phyloP scores from a whole-genome alignment of 257 asterid species.

The Agastache rugosa region DNA sequence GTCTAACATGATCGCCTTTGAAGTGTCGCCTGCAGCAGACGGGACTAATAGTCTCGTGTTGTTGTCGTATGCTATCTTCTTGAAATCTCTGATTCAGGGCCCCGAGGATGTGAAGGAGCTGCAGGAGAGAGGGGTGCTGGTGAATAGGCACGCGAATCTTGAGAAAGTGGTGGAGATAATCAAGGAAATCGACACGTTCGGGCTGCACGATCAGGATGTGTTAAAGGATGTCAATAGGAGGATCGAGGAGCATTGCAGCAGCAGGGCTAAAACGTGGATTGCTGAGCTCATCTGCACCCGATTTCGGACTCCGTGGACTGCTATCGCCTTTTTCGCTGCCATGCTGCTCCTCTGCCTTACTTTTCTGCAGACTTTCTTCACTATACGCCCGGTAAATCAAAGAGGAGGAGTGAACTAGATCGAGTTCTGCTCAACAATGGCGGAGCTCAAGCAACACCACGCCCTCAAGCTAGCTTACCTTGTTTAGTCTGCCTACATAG shows the following conservation, averaged over 20 bases:
- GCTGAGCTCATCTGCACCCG: neutral
- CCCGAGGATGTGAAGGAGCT: too few species aligned
- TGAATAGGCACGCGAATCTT: neutral
- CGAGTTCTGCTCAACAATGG: too few species aligned
- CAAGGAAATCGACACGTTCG: constrained; percentile 7
- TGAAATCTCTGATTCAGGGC: too few species aligned
- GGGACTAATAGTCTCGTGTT: too few species aligned
- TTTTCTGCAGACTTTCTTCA: neutral
- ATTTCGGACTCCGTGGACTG: neutral
- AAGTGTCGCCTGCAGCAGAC: too few species aligned
- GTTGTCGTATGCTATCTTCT: too few species aligned
- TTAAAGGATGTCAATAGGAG: neutral
- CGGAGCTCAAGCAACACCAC: too few species aligned
- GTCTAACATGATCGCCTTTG: too few species aligned
- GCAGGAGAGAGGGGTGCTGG: neutral
- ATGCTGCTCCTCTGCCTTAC: neutral
- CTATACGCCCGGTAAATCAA: too few species aligned
- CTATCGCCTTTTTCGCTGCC: neutral
- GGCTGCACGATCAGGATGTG: neutral
- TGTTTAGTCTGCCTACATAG: too few species aligned
- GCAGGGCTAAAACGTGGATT: neutral
- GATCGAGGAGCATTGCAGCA: neutral
- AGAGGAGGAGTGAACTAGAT: too few species aligned
- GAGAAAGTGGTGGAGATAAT: neutral
- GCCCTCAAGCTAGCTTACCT: too few species aligned